These are phyloP conservation scores for Rubia peregrina DNA, from an alignment of 305 asterid genomes.

Conservation along the genomic window DNA sequence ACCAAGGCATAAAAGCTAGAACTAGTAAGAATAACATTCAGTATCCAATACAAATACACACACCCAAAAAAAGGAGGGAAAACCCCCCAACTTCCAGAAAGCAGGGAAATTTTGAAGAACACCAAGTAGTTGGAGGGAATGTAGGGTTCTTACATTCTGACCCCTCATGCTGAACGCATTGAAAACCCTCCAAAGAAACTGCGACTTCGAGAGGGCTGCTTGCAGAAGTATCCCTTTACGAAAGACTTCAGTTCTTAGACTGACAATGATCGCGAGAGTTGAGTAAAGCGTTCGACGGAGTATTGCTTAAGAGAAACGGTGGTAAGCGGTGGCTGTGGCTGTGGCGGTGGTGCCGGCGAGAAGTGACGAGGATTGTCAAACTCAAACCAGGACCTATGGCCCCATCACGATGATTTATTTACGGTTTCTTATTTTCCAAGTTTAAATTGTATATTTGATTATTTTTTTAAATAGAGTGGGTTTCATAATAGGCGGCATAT, in stretches of 20 bases:
- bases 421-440: no score
- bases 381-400: not conserved
- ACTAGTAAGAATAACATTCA: not conserved
- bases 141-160: not conserved
- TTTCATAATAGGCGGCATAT: no score
- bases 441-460: no score
- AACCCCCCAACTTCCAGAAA: not conserved
- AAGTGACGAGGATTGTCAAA: not conserved
- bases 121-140: not conserved
- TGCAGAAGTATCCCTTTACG: no score
- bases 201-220: not conserved
- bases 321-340: not conserved
- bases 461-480: no score
- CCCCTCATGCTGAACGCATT: not conserved
- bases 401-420: no score
- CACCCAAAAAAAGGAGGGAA: not conserved
- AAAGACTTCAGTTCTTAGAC: not conserved
- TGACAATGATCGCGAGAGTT: not conserved
- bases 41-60: not conserved
- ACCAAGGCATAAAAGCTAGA: not conserved
- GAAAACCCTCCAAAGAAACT: constrained; percentile 1
- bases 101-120: not conserved
- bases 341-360: not conserved
- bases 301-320: not conserved
- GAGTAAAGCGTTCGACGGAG: not conserved